Percentiles rank a stretch among this genome's conserved stretches.
Conservation (phyloP, 441 rosid species). For the Pelargonium australe region DNA sequence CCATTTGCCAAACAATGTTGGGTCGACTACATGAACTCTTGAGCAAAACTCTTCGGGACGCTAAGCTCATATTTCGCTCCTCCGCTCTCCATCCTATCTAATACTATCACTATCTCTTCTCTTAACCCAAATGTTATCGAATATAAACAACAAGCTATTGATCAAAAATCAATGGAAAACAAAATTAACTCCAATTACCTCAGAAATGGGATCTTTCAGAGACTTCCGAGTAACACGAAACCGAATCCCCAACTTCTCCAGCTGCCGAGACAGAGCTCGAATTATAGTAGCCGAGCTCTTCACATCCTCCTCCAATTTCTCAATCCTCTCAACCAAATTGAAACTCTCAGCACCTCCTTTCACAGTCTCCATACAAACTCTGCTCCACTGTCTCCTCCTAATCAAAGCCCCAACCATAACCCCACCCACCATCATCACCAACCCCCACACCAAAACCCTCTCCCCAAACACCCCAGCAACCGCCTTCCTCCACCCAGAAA, state of each 20-base stretch:
- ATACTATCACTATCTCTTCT: too few relatives aligned
- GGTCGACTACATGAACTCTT: too few relatives aligned
- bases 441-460: conserved; percentile 41
- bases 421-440: conserved; percentile 46
- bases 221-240: conserved; percentile 70
- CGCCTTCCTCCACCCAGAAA: conserved; percentile 29
- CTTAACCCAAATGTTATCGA: too few relatives aligned
- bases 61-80: too few relatives aligned
- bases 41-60: too few relatives aligned
- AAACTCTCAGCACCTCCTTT: conserved; percentile 29
- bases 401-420: conserved; percentile 52
- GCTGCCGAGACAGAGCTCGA: conserved; percentile 65
- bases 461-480: conserved; percentile 43
- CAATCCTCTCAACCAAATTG: conserved; percentile 56
- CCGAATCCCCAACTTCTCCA: conserved; percentile 78
- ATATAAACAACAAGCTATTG: not conserved
- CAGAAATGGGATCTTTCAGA: conserved; percentile 64
- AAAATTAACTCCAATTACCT: conserved; percentile 39
- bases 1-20: not conserved
- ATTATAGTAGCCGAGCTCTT: conserved; percentile 52
- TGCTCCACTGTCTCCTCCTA: conserved; percentile 64
- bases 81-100: too few relatives aligned
- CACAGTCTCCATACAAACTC: conserved; percentile 39
- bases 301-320: conserved; percentile 77
- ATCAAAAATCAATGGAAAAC: not conserved